Evolutionary conservation across 179 eudicot genomes (phyloP), one percentile per base, ranked within the genome.

Genomic region (Vitellaria paradoxa): DNA sequence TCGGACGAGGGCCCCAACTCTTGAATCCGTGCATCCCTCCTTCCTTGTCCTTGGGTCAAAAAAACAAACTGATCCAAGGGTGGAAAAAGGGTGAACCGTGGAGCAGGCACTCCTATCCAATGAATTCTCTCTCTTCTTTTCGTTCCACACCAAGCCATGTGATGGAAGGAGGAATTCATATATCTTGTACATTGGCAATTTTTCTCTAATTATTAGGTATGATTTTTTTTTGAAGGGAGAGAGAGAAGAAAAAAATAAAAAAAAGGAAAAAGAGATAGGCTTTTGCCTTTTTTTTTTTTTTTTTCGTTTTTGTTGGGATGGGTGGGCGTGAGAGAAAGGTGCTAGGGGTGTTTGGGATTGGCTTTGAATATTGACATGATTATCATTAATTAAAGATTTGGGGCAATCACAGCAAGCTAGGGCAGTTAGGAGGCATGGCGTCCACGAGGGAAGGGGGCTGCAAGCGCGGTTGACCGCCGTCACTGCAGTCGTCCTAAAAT

Each of bases 161-260:
- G 26, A 42, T 57, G 68, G 67, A 52, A 59, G 56, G 57, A n/a
- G n/a, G n/a, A 12, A 37, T 79, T 26, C 74, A 74, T 75, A 61
- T 79, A 71, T 79, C 75, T 76, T 84, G 87, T 84, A 84, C 76
- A 84, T 77, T 65, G 73, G 65, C 69, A 30, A 81, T 14, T 75
- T 81, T 78, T 70, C 78, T 72, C 80, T 81, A 78, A 70, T 71
- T 81, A 20, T 42, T 81, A 75, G 76, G 80, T 68, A 78, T 78
- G 81, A 76, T 73, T 53, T 60, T 63, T 59, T 72, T 46, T 57
- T 18, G 63, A 40, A 52, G 65, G 42, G 78, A 63, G 62, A 15
- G 37, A 30, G 37, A 30, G 37, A 2, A 30, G 37, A 30, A 0
- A 2, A 30, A 7, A 26, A 18, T 20, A 18, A 46, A 70, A 21